Evolutionary conservation across 1,284 basidiomycete genomes (phyloP).

Genomic region (Cryptococcus amylolentus): DNA sequence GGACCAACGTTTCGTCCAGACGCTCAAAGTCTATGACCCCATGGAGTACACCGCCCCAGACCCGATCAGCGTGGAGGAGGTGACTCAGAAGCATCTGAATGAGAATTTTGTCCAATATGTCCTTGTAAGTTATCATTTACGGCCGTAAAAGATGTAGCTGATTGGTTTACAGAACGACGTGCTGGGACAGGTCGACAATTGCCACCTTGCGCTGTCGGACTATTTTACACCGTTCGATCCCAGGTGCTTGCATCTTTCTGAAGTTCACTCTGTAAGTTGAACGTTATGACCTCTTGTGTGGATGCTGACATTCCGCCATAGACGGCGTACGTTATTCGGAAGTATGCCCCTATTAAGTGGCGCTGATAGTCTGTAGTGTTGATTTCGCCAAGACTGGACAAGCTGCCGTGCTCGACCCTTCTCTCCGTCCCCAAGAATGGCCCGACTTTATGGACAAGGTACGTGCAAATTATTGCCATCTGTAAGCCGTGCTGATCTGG

Average conservation of each 20-base stretch:
- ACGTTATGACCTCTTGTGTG: not conserved
- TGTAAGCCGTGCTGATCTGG: too few species aligned
- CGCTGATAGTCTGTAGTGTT: conserved; percentile 24
- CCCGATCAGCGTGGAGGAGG: conserved; percentile 33
- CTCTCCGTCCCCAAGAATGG: conserved; percentile 35
- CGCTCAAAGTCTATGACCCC: conserved; percentile 28
- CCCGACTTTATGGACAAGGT: conserved; percentile 50
- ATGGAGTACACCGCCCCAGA: conserved; percentile 45
- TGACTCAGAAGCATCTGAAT: conserved; percentile 43
- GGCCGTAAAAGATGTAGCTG: not conserved
- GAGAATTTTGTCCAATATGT: conserved; percentile 49
- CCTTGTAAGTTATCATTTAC: conserved; percentile 17
- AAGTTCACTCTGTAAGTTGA: conserved; percentile 39
- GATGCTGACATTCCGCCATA: conserved; percentile 3
- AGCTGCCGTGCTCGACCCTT: conserved; percentile 31
- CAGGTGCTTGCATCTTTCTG: conserved; percentile 29
- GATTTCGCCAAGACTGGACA: conserved; percentile 51
- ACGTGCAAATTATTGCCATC: not conserved
- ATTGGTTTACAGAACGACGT: conserved; percentile 33
- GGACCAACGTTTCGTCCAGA: conserved; percentile 43
- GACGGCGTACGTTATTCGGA: conserved; percentile 32
- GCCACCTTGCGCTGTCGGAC: conserved; percentile 45
- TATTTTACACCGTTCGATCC: conserved; percentile 19
- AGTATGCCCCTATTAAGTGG: not conserved
- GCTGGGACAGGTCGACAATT: conserved; percentile 12